These are phyloP conservation scores for Agrocybe chaxingu DNA, from an alignment of 768 basidiomycete species.

Conservation along the genomic window DNA sequence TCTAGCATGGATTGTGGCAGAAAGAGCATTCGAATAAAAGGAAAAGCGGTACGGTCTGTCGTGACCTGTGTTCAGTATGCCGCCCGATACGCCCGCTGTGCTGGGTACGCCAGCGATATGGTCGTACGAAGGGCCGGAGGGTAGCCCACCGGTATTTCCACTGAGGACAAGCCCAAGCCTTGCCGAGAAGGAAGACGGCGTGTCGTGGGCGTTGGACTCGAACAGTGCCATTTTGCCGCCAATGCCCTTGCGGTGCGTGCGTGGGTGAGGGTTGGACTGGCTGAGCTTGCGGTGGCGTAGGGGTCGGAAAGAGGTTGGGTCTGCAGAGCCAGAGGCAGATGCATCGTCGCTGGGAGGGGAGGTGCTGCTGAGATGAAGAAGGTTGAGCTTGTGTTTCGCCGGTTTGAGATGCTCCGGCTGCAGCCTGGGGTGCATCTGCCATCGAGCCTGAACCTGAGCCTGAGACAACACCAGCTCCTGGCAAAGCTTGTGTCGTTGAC, in stretches of 20 bases:
- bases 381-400: background rate
- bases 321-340: constrained; percentile 6
- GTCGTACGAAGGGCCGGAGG: constrained; percentile 23
- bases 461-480: background rate
- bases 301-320: constrained; percentile 25
- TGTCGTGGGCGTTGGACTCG: constrained; percentile 55
- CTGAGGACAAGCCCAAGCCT: constrained; percentile 30
- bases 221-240: constrained; percentile 91
- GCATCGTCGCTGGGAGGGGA: no score
- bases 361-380: no score
- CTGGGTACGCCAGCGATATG: constrained; percentile 20
- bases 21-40: constrained; percentile 92
- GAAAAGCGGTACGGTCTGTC: constrained; percentile 97
- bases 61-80: constrained; percentile 52
- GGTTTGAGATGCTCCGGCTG: background rate
- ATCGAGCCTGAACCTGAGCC: no score
- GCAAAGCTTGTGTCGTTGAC: constrained; percentile 1
- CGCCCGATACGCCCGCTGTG: constrained; percentile 20
- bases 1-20: constrained; percentile 92
- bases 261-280: constrained; percentile 71
- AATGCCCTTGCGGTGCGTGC: constrained; percentile 52
- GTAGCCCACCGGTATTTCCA: constrained; percentile 4
- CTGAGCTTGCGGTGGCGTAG: constrained; percentile 84
- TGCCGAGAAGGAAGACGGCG: constrained; percentile 43
- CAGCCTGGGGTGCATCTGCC: no score